phyloP scores from a whole-genome alignment of 2,329 filamentous ascomycete species.

The Fusarium coffeatum region DNA sequence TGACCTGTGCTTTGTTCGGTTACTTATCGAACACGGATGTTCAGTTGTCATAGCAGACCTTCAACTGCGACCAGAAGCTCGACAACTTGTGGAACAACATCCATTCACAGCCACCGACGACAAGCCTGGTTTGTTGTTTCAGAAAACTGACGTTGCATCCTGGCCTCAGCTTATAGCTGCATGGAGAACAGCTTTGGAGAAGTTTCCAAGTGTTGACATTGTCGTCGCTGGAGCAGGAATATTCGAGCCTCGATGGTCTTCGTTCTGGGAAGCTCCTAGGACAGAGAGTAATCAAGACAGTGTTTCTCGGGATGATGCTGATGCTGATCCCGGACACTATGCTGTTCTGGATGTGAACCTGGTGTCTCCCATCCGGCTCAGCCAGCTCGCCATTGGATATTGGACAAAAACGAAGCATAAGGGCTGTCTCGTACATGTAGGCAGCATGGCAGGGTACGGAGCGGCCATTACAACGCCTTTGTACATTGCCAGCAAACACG shows the following conservation, averaged over 20 bases:
- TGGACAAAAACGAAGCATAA: slow-evolving; percentile 50
- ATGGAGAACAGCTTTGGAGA: slow-evolving; percentile 46
- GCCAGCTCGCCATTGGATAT: slow-evolving; percentile 53
- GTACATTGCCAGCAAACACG: slow-evolving; percentile 54
- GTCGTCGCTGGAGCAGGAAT: slow-evolving; percentile 54
- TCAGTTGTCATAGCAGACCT: slow-evolving; percentile 55
- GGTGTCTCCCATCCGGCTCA: slow-evolving; percentile 52
- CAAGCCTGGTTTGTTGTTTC: slow-evolving; percentile 49
- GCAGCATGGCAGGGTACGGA: slow-evolving; percentile 51
- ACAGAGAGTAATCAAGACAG: slow-evolving; percentile 47
- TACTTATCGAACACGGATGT: slow-evolving; percentile 51
- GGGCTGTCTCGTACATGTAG: slow-evolving; percentile 50
- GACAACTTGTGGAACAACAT: slow-evolving; percentile 49
- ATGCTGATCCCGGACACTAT: slow-evolving; percentile 50
- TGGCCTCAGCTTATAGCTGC: slow-evolving; percentile 51
- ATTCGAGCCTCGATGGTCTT: slow-evolving; percentile 53
- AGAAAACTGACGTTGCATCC: slow-evolving; percentile 52
- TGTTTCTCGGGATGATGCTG: slow-evolving; percentile 44
- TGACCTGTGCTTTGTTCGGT: slow-evolving; percentile 50
- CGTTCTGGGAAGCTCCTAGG: slow-evolving; percentile 53
- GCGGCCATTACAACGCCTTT: slow-evolving; percentile 49
- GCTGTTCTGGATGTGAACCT: slow-evolving; percentile 54
- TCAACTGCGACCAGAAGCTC: slow-evolving; percentile 51
- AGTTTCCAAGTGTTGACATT: slow-evolving; percentile 51
- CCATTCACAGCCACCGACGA: slow-evolving; percentile 38